phyloP scores from a whole-genome alignment of 2,329 filamentous ascomycete species.

The Cladosporium velox region DNA sequence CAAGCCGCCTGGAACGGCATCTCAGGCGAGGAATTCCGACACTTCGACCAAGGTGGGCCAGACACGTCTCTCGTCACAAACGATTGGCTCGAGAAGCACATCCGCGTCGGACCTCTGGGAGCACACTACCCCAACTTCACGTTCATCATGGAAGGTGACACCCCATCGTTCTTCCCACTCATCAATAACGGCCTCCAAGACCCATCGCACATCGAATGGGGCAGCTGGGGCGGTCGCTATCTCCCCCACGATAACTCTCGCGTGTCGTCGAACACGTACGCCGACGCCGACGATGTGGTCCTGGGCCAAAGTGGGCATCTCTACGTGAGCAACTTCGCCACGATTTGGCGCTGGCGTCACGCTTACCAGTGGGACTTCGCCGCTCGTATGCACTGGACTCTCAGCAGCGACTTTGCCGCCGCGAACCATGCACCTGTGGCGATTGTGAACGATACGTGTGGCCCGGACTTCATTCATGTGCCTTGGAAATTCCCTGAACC shows the following conservation, averaged over 20 bases:
- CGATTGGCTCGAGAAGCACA: conserved; percentile 56
- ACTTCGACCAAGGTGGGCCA: conserved; percentile 52
- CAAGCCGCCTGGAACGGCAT: conserved; percentile 60
- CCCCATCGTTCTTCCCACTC: conserved; percentile 53
- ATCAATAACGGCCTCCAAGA: conserved; percentile 52
- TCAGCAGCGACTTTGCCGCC: background rate
- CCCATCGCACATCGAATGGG: conserved; percentile 48
- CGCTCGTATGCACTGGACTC: conserved; percentile 51
- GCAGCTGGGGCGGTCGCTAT: conserved; percentile 55
- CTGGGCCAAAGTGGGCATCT: conserved; percentile 37
- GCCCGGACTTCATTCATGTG: background rate
- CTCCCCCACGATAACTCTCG: conserved; percentile 39
- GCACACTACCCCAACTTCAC: conserved; percentile 47
- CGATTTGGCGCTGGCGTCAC: conserved; percentile 56
- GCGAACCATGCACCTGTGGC: background rate
- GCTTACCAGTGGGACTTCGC: conserved; percentile 56
- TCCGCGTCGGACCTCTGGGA: conserved; percentile 54
- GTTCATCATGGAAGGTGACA: conserved; percentile 57
- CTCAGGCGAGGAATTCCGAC: conserved; percentile 51
- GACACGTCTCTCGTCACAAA: conserved; percentile 52
- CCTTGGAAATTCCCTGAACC: background rate
- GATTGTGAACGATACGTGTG: background rate
- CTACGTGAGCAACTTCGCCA: conserved; percentile 50
- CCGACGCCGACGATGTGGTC: conserved; percentile 36
- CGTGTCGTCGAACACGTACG: conserved; percentile 42